Evolutionary conservation across 768 basidiomycete species (phyloP), one percentile per base, ranked within the genome.

Genomic region (Leccinum obscurum): DNA sequence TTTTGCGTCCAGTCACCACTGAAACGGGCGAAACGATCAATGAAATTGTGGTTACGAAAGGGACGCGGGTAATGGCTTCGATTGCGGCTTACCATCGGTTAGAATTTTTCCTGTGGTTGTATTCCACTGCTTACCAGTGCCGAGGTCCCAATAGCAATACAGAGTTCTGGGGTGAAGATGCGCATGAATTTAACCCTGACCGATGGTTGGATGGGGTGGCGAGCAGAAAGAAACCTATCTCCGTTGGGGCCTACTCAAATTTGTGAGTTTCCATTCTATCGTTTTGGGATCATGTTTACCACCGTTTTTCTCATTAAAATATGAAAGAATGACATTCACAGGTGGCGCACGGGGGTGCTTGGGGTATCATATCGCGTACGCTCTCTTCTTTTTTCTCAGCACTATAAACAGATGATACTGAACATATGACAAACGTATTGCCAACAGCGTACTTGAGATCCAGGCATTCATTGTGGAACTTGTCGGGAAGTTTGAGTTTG

Each of bases 1-100:
- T 90, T 37, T 80, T 83, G 6, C 78, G 72, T 57, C 83, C 85
- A 1, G 77, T 86, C 52, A 73, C 63, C 54, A 81, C 78, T 2
- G 71, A 72, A 26, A 76, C 77, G 0, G 86, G 85, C 6, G 71
- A 79, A 58, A 56, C 73, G 13, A 67, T 83, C 48, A 70, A 64
- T 8, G 75, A 82, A 55, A 54, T 87, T 13, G 76, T 79, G 2
- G 72, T 87, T 24, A 78, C 81, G 1, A 81, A 82, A 60, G 82
- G 83, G 9, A 80, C 77, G 37, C 81, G 3, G 10, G 4, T 46
- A 20, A 2, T 85, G 26, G 66, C 78, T 6, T 86, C 85, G 9
- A 79, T 85, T 37, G 78, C 80, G 22, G 83, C 77, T 2, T 85
- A 85, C 59, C 81, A 87, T 61, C 78, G 83, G 86, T 83, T 39